Evolutionary conservation across 108 stramenopile species (phyloP).

Genomic region (Skeletonema potamos): DNA sequence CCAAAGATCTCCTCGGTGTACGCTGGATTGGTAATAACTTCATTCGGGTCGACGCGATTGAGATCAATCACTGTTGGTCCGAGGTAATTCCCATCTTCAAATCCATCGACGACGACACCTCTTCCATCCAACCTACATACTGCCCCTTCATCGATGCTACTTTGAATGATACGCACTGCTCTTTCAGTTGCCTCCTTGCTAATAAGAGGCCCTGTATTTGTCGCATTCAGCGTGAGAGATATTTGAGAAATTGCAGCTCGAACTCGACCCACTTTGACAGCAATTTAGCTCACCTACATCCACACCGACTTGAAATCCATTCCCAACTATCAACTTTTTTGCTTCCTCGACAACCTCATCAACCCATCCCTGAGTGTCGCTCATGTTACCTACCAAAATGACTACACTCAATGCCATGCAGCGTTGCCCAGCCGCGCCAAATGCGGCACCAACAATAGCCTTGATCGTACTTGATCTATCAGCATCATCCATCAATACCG

Average conservation of each 20-base stretch:
- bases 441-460: conserved; percentile 81
- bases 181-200: conserved; percentile 68
- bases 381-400: conserved; percentile 80
- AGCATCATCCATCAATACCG: conserved; percentile 86
- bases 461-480: conserved; percentile 68
- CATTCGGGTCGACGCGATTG: conserved; percentile 40
- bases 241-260: not conserved
- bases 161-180: conserved; percentile 69
- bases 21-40: conserved; percentile 52
- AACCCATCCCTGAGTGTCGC: conserved; percentile 51
- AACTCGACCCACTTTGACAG: not conserved
- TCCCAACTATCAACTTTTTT: conserved; percentile 72
- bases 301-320: conserved; percentile 75
- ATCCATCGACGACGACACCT: conserved; percentile 56
- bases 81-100: conserved; percentile 80
- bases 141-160: conserved; percentile 83
- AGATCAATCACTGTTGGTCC: conserved; percentile 85
- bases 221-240: not conserved
- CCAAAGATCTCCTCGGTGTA: conserved; percentile 97
- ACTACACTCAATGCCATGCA: conserved; percentile 92
- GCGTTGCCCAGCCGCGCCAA: conserved; percentile 95
- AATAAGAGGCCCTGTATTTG: conserved; percentile 84
- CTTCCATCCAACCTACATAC: conserved; percentile 86
- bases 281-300: conserved; percentile 66
- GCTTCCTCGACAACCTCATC: conserved; percentile 61